Percentiles rank a stretch among this genome's conserved stretches.
phyloP scores from a whole-genome alignment of 768 basidiomycete species.

The Hebeloma cylindrosporum region DNA sequence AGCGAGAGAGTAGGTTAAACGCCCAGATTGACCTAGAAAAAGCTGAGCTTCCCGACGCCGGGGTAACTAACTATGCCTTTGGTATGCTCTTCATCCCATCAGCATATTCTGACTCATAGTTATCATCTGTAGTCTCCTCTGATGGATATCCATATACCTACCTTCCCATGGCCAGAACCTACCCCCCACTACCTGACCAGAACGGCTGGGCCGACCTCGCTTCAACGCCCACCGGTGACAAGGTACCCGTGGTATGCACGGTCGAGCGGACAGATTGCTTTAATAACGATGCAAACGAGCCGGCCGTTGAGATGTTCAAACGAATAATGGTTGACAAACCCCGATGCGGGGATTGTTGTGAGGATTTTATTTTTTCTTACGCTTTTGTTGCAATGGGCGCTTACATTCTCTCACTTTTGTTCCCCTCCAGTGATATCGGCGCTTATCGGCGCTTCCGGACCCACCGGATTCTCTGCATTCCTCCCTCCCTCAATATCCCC shows the following conservation, averaged over 20 bases:
- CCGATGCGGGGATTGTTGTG: constrained; percentile 1
- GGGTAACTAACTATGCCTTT: constrained; percentile 4
- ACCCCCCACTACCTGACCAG: background rate
- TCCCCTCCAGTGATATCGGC: background rate
- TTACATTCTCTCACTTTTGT: too few relatives aligned
- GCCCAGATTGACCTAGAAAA: background rate
- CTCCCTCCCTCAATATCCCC: background rate
- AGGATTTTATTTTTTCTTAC: background rate
- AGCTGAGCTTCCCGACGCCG: background rate
- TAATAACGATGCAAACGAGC: background rate
- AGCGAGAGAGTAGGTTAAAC: background rate
- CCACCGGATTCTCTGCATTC: background rate
- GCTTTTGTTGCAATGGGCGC: too few relatives aligned
- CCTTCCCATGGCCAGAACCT: background rate
- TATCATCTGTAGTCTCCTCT: background rate
- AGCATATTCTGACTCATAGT: background rate
- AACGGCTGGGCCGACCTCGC: constrained; percentile 5
- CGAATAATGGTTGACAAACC: constrained; percentile 4
- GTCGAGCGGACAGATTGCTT: background rate
- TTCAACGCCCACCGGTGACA: background rate
- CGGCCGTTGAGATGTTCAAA: background rate
- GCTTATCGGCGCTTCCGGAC: background rate
- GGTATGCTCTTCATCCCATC: background rate
- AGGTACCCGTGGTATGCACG: background rate
- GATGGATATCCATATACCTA: constrained; percentile 5